Evolutionary conservation across 371 early-diverging fungal genomes (phyloP), one percentile per base, ranked within the genome.

Genomic region (Zancudomyces culisetae): DNA sequence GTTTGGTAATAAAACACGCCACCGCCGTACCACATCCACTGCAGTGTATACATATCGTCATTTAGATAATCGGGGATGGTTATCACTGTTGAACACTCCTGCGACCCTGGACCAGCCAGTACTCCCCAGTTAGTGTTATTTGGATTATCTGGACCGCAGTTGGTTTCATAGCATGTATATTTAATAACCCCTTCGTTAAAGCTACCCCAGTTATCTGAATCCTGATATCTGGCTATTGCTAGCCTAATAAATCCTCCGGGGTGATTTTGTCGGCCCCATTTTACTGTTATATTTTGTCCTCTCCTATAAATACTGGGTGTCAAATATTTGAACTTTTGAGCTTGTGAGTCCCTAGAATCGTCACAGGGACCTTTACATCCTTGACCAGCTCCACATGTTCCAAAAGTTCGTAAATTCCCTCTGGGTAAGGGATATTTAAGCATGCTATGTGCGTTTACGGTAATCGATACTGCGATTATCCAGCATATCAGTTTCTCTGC

Each of bases 11-110:
- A 70, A 54, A 66, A 70, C 27, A 74, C 63, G 8, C 75, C 78
- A 15, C 73, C 77, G 22, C 77, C 77, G 49, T 66, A 76, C 76
- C 76, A 75, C 20, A 72, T 60, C 76, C 76, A 75, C 48, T 77
- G 78, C 12, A 78, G 57, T 1, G 78, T 77, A 6, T 59, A 61
- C 15, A 63, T 55, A 43, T 71, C 74, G 52, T 78, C 74, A 21
- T 66, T 64, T 10, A 78, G 56, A 55, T 69, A 61, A 20, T 55
- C 45, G 3, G 78, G 78, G 10, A 78, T 54, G 1, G 61, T 71
- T 19, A 78, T 58, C 10, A 51, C 53, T 4, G 74, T 72, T 21
- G 60, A 57, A 57, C 78, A 78, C 1, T 57, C 49, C 0, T 58
- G 64, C 55, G 52, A 53, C 2, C 72, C 74, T 2, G 56, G 43